Base-by-base conservation (phyloP, 352 stramenopile genomes). In the Globisporangium uncinulatum region DNA sequence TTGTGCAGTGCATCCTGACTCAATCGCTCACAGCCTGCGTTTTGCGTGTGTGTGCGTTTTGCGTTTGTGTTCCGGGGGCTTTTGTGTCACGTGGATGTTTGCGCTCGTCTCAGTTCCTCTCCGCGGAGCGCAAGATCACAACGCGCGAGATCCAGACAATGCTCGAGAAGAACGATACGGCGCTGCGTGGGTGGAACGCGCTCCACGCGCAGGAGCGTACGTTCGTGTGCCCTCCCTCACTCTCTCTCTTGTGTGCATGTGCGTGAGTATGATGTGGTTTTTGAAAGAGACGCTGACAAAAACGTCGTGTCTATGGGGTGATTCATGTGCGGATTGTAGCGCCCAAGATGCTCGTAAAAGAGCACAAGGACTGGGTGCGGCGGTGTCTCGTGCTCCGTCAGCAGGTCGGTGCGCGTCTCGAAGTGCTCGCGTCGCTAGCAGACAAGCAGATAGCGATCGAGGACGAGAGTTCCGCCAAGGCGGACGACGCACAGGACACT, bases 141-240 rank as follows among this genome's bases (percentile, higher is more conserved):
- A 71, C 71, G 21, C 67, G 59, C 13, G 84, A 94, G 56, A 88
- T 94, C 8, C 82, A 94, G 56, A 62, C 65, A 42, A 89, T 92
- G 79, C 71, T 94, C n/a, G 82, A 94, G 58, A 92, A 92, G 66
- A 94, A 94, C 59, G 84, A 94, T 56, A 68, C 71, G 17, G 79
- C 81, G n/a, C 54, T 94, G 4, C 78, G 75, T 44, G 74, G 71
- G 37, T 94, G 84, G 84, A 87, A 80, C 10, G 65, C 67, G 42
- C 75, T 94, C 24, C 76, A 91, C 43, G 73, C 83, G 20, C 79
- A 89, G 55, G 73, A 92, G 44, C 84, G 84, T 94, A 73, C 49
- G 79, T 76, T 29, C 24, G 24, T 29, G 24, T 29, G 24, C 24
- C 4, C 24, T 29, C 4, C 24, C 4, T 29, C 24, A 4, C 24